Conservation (phyloP, 306 rosid species). For the Cajanus cajan region DNA sequence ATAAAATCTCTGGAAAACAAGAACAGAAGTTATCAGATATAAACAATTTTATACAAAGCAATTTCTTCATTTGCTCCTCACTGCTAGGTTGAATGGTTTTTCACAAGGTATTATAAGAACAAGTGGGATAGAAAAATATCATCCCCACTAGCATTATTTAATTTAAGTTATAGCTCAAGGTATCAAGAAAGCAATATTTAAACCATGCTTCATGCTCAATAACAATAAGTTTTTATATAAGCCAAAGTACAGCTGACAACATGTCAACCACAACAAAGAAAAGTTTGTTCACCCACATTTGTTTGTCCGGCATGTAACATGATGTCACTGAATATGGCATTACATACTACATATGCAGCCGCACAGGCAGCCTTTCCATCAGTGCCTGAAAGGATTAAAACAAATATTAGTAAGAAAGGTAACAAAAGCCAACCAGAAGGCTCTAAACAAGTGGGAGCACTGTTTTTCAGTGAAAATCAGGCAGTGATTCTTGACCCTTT, state of each 20-base stretch:
- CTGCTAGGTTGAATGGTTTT: neutral
- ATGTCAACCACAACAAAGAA: constrained; percentile 5
- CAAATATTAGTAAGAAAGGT: neutral
- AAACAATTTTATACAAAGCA: neutral
- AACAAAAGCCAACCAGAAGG: neutral
- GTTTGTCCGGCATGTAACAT: constrained; percentile 50
- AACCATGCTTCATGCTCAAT: neutral
- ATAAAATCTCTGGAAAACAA: neutral
- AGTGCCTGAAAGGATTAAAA: constrained; percentile 59
- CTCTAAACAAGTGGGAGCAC: neutral
- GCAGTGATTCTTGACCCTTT: neutral
- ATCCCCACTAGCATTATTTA: neutral
- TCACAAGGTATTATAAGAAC: neutral
- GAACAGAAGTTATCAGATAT: neutral
- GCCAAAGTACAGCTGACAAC: neutral
- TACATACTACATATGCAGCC: constrained; percentile 72
- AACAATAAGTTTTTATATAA: neutral
- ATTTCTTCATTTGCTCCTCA: neutral
- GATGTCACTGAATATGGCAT: constrained; percentile 71
- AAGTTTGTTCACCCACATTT: constrained; percentile 49
- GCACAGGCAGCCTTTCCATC: constrained; percentile 65
- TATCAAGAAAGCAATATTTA: neutral
- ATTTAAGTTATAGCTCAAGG: neutral
- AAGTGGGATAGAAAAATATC: neutral
- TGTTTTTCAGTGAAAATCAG: neutral